A percentile compares a stretch with the other conserved stretches of the same genome.
Evolutionary conservation across 352 stramenopile genomes (phyloP).

Genomic region (Poterioochromonas sp.): DNA sequence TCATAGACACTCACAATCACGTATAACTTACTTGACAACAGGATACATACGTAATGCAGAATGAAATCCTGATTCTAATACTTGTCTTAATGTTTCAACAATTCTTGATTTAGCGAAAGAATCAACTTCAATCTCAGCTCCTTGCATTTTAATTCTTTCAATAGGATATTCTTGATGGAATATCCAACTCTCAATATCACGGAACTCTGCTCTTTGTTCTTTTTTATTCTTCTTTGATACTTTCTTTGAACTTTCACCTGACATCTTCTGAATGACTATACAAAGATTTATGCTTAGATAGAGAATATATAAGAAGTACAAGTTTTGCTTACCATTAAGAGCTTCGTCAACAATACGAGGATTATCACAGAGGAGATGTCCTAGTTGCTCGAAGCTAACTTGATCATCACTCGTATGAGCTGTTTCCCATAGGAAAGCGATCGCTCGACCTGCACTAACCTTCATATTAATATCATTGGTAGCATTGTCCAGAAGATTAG

Average conservation of each 20-base stretch:
- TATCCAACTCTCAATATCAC: background rate
- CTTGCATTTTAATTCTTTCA: background rate
- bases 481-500: background rate
- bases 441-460: background rate
- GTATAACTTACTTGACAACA: too few relatives aligned
- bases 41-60: background rate
- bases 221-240: constrained; percentile 8
- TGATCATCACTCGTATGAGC: background rate
- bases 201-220: constrained; percentile 9
- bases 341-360: background rate
- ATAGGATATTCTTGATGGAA: background rate
- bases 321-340: too few relatives aligned
- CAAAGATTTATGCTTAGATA: too few relatives aligned
- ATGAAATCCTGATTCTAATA: background rate
- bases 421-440: background rate
- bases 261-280: background rate
- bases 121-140: background rate
- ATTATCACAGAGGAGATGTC: background rate
- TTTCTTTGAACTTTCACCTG: background rate
- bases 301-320: too few relatives aligned
- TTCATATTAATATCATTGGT: background rate
- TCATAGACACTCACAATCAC: too few relatives aligned
- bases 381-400: background rate
- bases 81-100: background rate
- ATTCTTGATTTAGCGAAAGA: background rate